phyloP scores from a whole-genome alignment of 768 basidiomycete species.

The Tylopilus felleus region DNA sequence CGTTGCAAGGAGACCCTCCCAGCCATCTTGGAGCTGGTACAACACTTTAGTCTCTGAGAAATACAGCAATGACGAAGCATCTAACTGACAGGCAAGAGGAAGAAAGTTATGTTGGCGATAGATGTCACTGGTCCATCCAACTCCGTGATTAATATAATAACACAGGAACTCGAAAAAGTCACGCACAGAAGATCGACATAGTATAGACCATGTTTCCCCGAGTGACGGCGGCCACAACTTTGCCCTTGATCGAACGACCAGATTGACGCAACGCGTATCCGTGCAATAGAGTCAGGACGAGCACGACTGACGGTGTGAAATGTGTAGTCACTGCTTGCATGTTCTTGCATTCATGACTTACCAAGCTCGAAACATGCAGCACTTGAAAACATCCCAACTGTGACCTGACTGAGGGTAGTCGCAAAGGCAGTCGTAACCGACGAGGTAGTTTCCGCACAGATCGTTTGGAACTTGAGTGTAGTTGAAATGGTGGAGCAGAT shows the following conservation, averaged over 20 bases:
- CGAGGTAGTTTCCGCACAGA: conserved; percentile 4
- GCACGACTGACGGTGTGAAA: not conserved
- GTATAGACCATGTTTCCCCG: conserved; percentile 12
- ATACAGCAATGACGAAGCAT: not conserved
- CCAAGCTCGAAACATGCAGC: conserved; percentile 13
- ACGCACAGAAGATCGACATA: conserved; percentile 7
- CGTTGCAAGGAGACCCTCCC: not conserved
- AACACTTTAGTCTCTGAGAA: not conserved
- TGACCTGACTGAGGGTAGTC: conserved; percentile 3
- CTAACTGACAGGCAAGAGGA: not conserved
- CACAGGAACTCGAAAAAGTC: not conserved
- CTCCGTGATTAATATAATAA: not conserved
- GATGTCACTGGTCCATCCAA: not conserved
- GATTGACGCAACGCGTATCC: not conserved
- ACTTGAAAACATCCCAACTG: conserved; percentile 8
- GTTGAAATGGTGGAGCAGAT: conserved; percentile 1
- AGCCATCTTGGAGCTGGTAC: conserved; percentile 2
- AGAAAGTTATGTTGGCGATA: not conserved
- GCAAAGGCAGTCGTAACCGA: not conserved
- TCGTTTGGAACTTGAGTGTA: conserved; percentile 4
- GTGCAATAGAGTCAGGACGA: conserved; percentile 6
- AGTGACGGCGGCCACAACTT: not conserved
- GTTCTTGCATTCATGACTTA: not conserved
- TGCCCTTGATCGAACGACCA: not conserved
- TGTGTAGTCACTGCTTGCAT: not conserved